Base-by-base conservation (phyloP, 2,329 filamentous ascomycete genomes). In the Cladosporium sphaerospermum region DNA sequence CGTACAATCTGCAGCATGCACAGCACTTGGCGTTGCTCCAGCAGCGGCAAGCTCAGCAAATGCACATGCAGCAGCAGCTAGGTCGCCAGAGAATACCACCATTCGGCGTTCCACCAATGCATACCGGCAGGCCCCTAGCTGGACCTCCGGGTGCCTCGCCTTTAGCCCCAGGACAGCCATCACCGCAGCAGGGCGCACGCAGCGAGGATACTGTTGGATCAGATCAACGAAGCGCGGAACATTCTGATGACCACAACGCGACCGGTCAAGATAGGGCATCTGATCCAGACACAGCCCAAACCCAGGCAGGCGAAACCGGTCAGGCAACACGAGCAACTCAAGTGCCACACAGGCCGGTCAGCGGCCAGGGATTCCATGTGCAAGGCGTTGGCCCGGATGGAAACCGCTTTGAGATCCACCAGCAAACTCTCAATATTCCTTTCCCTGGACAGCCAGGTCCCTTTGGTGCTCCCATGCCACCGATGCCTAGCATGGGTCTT, bases 381-480 rank as follows among this genome's bases (percentile, higher is more conserved):
- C 55, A 65, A 46, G 64, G 64, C 14, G 54, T 61, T 16, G 59
- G 61, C 11, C 63, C 61, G 3, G 60, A 63, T 47, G 64, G 64
- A 10, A 59, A 66, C 39, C 60, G 60, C 1, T 59, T 66, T 31
- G 57, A 60, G n/a, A 59, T 66, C 28, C 63, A 65, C 45, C 64
- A 64, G 14, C 62, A 64, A 52, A 61, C 60, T 5, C 10, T 63
- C 9, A 54, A 57, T 41, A 55, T 55, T 18, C 47, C 53, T 3
- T 37, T 53, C 8, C 51, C 51, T 16, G 51, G 51, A 42, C 51
- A 51, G 48, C 48, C 33, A 34, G 28, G 18, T 23, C 51, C 23
- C 11, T 41, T 53, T 13, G 36, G 43, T 6, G 23, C 23, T 28
- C 23, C 23, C 4, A 42, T 53, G 44, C 51, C 43, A 14, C 23